These are phyloP conservation scores for Fusarium sp. DNA, from an alignment of 2,329 filamentous ascomycete species.

Conservation along the genomic window DNA sequence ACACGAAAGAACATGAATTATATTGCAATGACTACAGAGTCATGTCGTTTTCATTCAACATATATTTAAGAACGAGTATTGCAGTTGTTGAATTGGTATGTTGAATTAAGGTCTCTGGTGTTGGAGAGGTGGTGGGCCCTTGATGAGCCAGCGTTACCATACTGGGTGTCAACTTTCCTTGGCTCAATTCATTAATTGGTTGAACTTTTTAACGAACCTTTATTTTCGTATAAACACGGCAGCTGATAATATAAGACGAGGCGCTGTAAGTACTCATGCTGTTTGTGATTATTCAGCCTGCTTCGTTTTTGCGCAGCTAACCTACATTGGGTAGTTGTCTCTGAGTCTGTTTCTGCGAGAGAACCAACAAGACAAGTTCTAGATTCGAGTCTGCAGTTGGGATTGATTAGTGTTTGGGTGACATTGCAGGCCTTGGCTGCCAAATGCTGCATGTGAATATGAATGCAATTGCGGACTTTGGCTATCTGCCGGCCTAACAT, in stretches of 20 bases:
- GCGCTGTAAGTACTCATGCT: not conserved
- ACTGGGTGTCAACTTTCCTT: not conserved
- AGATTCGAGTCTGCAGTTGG: not conserved
- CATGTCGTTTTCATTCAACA: not conserved
- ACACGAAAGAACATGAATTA: fast-evolving
- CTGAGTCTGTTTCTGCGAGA: not conserved
- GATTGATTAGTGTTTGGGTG: not conserved
- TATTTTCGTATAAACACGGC: not conserved
- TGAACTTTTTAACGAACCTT: not conserved
- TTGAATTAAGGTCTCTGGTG: not conserved
- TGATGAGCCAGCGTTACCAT: not conserved
- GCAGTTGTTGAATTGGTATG: not conserved
- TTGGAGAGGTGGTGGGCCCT: not conserved
- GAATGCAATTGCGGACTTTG: not conserved
- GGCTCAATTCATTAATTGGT: not conserved
- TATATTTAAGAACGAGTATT: not conserved
- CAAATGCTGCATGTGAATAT: not conserved
- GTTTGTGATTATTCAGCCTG: not conserved
- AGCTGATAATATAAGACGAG: not conserved
- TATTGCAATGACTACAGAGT: fast-evolving
- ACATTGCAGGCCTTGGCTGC: not conserved
- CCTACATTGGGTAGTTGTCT: not conserved
- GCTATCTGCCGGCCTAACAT: not conserved
- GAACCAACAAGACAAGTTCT: not conserved
- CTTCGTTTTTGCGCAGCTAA: not conserved